phyloP scores from a whole-genome alignment of 306 rosid genomes.

The Sindora glabra region DNA sequence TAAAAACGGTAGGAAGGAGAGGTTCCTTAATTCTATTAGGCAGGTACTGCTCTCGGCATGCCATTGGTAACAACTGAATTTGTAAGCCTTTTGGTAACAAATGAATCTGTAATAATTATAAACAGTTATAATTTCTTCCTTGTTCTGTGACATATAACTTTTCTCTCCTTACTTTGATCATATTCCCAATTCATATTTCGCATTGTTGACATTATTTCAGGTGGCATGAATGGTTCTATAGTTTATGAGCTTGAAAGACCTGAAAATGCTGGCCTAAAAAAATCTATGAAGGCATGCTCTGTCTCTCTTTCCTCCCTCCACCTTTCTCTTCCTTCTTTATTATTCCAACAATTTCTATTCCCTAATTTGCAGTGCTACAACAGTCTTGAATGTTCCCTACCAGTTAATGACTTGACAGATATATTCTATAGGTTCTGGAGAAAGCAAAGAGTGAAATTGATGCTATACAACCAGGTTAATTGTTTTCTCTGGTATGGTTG shows the following conservation, averaged over 20 bases:
- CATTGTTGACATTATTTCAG: conserved; percentile 36
- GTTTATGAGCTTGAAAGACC: conserved; percentile 79
- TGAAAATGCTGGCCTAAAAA: conserved; percentile 76
- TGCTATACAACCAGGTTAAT: conserved; percentile 61
- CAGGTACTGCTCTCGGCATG: too few species aligned
- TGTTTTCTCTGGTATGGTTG: conserved; percentile 16
- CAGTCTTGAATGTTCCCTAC: too few species aligned
- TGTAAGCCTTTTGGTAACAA: too few species aligned
- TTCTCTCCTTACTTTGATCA: background rate
- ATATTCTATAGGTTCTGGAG: conserved; percentile 56
- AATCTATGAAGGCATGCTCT: conserved; percentile 63
- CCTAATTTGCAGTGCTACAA: too few species aligned
- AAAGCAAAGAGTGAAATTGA: conserved; percentile 80
- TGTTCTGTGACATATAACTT: background rate
- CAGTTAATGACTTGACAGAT: conserved; percentile 24
- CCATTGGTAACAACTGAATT: too few species aligned
- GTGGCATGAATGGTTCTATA: conserved; percentile 96
- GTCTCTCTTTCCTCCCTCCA: too few species aligned
- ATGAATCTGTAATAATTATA: too few species aligned
- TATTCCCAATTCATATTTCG: background rate
- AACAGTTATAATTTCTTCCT: background rate
- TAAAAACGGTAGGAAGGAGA: too few species aligned
- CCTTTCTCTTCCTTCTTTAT: too few species aligned
- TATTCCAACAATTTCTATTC: too few species aligned
- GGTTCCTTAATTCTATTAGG: too few species aligned